Conservation (phyloP, 2,329 filamentous ascomycete genomes). For the Fusarium floridanum region DNA sequence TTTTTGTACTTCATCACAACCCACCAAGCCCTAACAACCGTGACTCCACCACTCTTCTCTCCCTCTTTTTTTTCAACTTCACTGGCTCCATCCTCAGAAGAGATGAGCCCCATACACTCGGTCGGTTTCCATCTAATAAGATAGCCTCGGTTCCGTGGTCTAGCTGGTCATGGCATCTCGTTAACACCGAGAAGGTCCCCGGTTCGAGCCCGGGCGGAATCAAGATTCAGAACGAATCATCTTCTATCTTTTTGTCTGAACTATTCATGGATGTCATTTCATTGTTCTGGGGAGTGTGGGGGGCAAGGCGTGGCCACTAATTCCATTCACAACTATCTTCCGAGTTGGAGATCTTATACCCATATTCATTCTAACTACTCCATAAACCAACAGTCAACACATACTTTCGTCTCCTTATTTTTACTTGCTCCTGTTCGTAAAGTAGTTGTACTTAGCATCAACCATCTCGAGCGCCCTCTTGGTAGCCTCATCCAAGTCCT, state of each 20-base stretch:
- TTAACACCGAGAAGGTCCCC: slow-evolving; percentile 42
- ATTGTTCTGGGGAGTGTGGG: background rate
- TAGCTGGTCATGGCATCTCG: slow-evolving; percentile 44
- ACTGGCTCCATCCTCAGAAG: background rate
- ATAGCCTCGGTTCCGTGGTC: slow-evolving; percentile 35
- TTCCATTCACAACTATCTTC: background rate
- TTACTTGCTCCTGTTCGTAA: slow-evolving; percentile 24
- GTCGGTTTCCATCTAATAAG: background rate
- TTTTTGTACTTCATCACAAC: slow-evolving; percentile 12
- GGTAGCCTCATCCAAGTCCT: slow-evolving; percentile 70
- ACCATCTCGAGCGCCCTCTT: slow-evolving; percentile 60
- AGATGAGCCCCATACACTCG: background rate
- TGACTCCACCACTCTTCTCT: background rate
- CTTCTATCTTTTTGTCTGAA: background rate
- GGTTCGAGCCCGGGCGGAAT: slow-evolving; percentile 41
- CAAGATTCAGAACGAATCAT: background rate
- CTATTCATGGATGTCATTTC: background rate
- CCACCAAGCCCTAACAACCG: background rate
- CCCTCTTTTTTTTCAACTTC: background rate
- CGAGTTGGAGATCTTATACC: background rate
- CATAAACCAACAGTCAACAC: background rate
- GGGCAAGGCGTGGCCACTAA: background rate
- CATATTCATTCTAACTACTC: background rate
- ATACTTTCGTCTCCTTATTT: background rate
- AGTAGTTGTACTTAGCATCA: slow-evolving; percentile 40